phyloP scores from a whole-genome alignment of 169 alveolate genomes.

The Plasmodium inui region DNA sequence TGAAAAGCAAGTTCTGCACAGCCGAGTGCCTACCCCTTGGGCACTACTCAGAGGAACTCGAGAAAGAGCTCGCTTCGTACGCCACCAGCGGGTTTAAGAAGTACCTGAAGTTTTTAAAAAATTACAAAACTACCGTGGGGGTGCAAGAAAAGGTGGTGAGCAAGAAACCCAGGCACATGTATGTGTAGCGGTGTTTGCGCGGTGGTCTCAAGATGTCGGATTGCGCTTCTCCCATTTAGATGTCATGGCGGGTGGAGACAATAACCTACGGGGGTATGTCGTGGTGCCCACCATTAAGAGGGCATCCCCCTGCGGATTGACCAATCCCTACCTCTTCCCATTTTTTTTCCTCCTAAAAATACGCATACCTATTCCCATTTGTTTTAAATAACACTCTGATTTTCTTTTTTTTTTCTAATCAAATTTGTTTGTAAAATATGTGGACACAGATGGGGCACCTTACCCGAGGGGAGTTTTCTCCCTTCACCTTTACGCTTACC shows the following conservation, averaged over 20 bases:
- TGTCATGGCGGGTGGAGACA: not conserved
- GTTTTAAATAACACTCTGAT: not conserved
- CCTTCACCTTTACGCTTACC: not conserved
- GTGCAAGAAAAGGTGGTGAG: not conserved
- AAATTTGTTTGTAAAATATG: not conserved
- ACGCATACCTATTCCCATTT: not conserved
- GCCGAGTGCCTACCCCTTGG: not conserved
- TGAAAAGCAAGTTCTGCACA: not conserved
- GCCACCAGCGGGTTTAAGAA: constrained; percentile 44
- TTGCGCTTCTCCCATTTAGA: not conserved
- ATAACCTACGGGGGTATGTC: not conserved
- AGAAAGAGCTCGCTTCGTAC: constrained; percentile 23
- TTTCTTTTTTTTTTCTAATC: not conserved
- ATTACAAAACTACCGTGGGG: constrained; percentile 11
- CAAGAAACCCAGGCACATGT: constrained; percentile 19
- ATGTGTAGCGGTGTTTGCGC: constrained; percentile 16
- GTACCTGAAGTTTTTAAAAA: constrained; percentile 39
- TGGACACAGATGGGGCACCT: not conserved
- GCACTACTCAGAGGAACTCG: constrained; percentile 14
- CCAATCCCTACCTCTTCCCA: not conserved
- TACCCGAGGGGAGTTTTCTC: not conserved
- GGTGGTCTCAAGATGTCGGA: not conserved
- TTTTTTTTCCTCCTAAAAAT: not conserved
- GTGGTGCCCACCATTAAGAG: not conserved
- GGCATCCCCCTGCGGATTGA: not conserved